A percentile compares a stretch with the other conserved stretches of the same genome.
phyloP scores from a whole-genome alignment of 106 monocot genomes.

The Alisma plantagoaquatica region DNA sequence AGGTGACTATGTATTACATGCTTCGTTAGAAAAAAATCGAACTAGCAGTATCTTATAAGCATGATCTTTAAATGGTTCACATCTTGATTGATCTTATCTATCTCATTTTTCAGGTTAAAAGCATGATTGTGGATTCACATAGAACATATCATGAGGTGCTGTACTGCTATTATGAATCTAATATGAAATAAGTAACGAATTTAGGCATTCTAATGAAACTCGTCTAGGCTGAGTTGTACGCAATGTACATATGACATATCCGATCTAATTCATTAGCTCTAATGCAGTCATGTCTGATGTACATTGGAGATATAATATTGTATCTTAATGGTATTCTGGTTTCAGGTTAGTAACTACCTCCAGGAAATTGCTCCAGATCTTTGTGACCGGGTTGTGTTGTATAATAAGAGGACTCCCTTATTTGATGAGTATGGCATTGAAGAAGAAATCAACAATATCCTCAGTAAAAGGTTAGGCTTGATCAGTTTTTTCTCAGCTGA shows the following conservation, averaged over 20 bases:
- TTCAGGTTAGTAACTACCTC: slow-evolving; percentile 92
- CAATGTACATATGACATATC: no score
- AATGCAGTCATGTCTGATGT: no score
- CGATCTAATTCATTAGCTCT: no score
- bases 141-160: slow-evolving; percentile 85
- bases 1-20: no score
- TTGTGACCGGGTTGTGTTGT: slow-evolving; percentile 61
- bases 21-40: no score
- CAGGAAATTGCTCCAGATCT: slow-evolving; percentile 91
- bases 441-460: slow-evolving; percentile 81
- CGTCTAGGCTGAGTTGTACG: no score
- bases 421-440: slow-evolving; percentile 96
- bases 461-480: slow-evolving; percentile 66
- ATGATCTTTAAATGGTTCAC: neutral
- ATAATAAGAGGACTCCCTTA: slow-evolving; percentile 67
- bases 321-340: no score
- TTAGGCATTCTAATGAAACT: no score
- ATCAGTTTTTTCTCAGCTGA: neutral
- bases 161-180: neutral
- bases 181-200: neutral
- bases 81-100: neutral
- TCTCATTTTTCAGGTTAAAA: slow-evolving; percentile 49
- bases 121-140: slow-evolving; percentile 86
- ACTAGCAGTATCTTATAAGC: no score
- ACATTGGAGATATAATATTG: no score